phyloP scores from a whole-genome alignment of 164 flowering plant species.

The Euptelea pleiosperma region DNA sequence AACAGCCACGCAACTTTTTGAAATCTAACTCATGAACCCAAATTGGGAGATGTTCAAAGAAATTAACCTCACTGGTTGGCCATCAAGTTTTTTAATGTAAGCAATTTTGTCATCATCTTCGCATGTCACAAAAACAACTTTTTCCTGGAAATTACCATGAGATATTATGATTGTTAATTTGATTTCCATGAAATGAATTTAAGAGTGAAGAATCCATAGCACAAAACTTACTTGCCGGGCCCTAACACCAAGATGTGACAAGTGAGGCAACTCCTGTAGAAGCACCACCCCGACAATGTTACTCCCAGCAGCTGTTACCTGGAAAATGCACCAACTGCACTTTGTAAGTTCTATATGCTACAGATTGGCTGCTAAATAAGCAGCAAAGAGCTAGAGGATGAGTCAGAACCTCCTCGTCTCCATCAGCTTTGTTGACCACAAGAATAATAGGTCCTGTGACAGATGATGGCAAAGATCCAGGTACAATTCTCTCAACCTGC shows the following conservation, averaged over 20 bases:
- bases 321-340: slow-evolving; percentile 16
- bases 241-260: slow-evolving; percentile 97
- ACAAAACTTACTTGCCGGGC: slow-evolving; percentile 77
- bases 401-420: slow-evolving; percentile 86
- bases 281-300: slow-evolving; percentile 85
- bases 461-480: slow-evolving; percentile 68
- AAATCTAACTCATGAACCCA: neutral
- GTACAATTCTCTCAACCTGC: slow-evolving; percentile 81
- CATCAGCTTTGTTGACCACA: slow-evolving; percentile 88
- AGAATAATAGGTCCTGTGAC: slow-evolving; percentile 72
- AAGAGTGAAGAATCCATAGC: slow-evolving; percentile 1
- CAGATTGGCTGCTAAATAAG: neutral
- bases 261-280: slow-evolving; percentile 92
- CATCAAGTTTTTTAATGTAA: slow-evolving; percentile 41
- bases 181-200: neutral
- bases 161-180: neutral
- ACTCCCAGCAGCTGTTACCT: slow-evolving; percentile 86
- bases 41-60: slow-evolving; percentile 3
- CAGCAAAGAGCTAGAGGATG: neutral
- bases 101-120: slow-evolving; percentile 78
- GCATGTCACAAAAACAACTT: slow-evolving; percentile 94
- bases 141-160: slow-evolving; percentile 55
- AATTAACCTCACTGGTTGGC: slow-evolving; percentile 70
- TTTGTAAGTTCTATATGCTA: neutral
- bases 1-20: neutral